Evolutionary conservation across 768 basidiomycete genomes (phyloP).

Genomic region (Lactarius tabidus): DNA sequence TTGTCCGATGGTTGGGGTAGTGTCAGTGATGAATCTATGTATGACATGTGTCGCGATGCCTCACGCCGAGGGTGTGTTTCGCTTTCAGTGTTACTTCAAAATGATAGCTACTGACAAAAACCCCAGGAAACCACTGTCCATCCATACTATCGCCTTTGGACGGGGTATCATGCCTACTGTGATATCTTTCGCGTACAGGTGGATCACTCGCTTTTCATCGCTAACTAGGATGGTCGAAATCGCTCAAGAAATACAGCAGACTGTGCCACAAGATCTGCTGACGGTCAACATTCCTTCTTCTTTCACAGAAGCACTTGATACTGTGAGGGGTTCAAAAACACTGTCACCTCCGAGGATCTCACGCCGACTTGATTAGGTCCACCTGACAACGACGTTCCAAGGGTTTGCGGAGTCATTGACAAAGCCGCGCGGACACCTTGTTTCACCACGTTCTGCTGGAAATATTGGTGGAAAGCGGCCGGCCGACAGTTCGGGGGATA

Average conservation of each 20-base stretch:
- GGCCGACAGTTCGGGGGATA: no score
- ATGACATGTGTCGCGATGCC: constrained; percentile 41
- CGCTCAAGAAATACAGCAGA: constrained; percentile 44
- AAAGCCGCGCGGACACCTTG: constrained; percentile 48
- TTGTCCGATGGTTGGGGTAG: constrained; percentile 51
- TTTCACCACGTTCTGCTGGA: constrained; percentile 21
- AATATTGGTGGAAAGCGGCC: neutral
- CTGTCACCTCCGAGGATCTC: neutral
- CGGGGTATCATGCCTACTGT: no score
- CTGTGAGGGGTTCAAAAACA: constrained; percentile 34
- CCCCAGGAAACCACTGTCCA: no score
- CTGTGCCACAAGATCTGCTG: constrained; percentile 39
- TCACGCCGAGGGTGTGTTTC: no score
- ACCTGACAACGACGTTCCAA: constrained; percentile 52
- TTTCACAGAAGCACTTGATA: constrained; percentile 47
- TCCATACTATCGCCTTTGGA: no score
- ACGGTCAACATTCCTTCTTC: constrained; percentile 38
- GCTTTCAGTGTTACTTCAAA: no score
- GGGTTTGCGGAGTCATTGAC: constrained; percentile 53
- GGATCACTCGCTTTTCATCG: constrained; percentile 13
- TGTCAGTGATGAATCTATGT: constrained; percentile 36
- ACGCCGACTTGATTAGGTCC: constrained; percentile 36
- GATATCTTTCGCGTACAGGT: neutral
- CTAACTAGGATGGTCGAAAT: constrained; percentile 51
- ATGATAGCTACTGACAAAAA: no score